These are phyloP conservation scores for Rhodosporidiobolus sp. DNA, from an alignment of 768 basidiomycete genomes.

Conservation along the genomic window DNA sequence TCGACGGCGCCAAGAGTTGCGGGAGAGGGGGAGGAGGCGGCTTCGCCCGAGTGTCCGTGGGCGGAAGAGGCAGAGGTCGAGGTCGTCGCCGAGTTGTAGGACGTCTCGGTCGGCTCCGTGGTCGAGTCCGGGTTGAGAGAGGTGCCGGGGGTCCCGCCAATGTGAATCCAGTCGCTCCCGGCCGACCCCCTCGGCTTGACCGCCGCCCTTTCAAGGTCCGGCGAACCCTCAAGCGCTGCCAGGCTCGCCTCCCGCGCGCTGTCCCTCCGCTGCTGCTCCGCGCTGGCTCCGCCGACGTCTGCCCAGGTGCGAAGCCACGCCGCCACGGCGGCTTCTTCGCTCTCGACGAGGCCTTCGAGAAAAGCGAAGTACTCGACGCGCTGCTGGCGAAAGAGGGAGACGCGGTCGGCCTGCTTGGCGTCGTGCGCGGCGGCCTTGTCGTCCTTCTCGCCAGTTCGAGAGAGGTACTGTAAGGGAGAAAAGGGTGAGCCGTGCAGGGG, in stretches of 20 bases:
- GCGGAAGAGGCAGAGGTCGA: not conserved
- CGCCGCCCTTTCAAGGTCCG: not conserved
- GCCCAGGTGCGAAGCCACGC: conserved; percentile 31
- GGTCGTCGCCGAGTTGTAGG: not conserved
- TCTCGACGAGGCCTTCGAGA: conserved; percentile 33
- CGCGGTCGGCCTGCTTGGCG: conserved; percentile 35
- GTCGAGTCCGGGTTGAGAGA: not conserved
- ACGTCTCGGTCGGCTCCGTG: too few species aligned
- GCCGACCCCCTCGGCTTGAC: not conserved
- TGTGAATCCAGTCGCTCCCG: conserved; percentile 1
- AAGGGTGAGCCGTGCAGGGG: not conserved
- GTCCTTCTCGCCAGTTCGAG: conserved; percentile 6
- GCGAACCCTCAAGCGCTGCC: not conserved
- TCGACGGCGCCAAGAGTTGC: not conserved
- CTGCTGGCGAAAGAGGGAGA: conserved; percentile 10
- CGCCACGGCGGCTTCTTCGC: conserved; percentile 33
- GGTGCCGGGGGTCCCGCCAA: not conserved
- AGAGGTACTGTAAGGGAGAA: conserved; percentile 37
- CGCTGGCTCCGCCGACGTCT: not conserved
- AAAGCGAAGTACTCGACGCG: conserved; percentile 40
- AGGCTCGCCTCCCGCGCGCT: not conserved
- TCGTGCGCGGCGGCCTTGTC: conserved; percentile 23
- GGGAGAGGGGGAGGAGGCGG: not conserved
- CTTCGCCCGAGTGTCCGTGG: not conserved
- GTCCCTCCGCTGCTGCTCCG: not conserved